Base-by-base conservation (phyloP, 2,329 filamentous ascomycete species). In the Xylariales sp. region DNA sequence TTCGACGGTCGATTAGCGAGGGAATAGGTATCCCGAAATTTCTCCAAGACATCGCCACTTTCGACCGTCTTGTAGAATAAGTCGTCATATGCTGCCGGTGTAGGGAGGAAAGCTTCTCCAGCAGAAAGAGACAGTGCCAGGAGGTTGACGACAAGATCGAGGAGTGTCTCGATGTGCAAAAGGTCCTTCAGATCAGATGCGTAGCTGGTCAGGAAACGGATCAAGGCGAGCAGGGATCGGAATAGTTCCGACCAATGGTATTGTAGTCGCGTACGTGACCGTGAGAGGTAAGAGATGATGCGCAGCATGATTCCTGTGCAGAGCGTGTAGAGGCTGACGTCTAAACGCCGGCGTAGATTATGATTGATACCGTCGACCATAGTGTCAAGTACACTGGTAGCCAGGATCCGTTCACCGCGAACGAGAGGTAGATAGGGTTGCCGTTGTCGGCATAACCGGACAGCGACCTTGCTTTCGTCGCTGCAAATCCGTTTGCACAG, bases 51-150 rank as follows among this genome's bases (percentile, higher is more conserved):
- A 36, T 95, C 88, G 9, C 90, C 88, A 2, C 84, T 86, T 64
- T 98, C 93, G 19, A 97, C 89, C 2, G 97, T 78, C 66, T 98
- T 98, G 77, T 98, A 98, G 67, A 98, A 97, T 0, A 98, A 73
- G 57, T 98, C 93, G 55, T 98, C 93, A 62, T 97, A 97, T 2
- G 88, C 83, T 14, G 86, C 78, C 1, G 89, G 83, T 21, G 86
- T 87, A 0, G 91, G 93, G 6, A 98, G 74, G 64, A 98, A 97
- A 3, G 86, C 82, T 60, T 97, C 93, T 5, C 93, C 93, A 2
- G 82, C 80, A 2, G 87, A 93, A 6, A 98, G 73, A 2, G 88
- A 86, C 28, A 96, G 76, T 1, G 88, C 88, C 28, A 96, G 72
- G 5, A 96, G 70, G 56, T 93, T 89, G 38, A 93, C 83, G 2